These are phyloP conservation scores for Xylaria flabelliformis DNA, from an alignment of 495 filamentous ascomycete genomes.

Conservation along the genomic window DNA sequence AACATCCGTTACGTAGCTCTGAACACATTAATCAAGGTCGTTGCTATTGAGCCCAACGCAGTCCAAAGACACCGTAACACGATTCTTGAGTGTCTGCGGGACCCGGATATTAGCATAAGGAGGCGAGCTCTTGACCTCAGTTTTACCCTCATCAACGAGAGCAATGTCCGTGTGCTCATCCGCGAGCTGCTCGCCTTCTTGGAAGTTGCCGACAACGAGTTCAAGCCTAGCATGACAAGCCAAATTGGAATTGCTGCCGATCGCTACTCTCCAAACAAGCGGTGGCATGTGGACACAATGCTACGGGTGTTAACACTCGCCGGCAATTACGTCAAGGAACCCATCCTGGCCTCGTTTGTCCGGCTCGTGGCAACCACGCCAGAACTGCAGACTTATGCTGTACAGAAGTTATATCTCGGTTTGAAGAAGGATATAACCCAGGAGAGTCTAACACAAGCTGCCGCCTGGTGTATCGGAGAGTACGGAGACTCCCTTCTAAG, in stretches of 20 bases:
- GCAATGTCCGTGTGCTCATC: conserved; percentile 91
- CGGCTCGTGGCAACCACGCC: conserved; percentile 93
- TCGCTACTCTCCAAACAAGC: conserved; percentile 91
- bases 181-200: conserved; percentile 92
- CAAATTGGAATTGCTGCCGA: conserved; percentile 98
- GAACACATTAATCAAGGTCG: conserved; percentile 97
- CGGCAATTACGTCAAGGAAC: conserved; percentile 96
- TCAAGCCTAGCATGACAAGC: conserved; percentile 95
- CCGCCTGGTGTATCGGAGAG: conserved; percentile 98
- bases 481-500: conserved; percentile 87
- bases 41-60: conserved; percentile 96
- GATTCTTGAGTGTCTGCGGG: conserved; percentile 92
- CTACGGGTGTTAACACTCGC: conserved; percentile 92
- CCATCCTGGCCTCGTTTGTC: conserved; percentile 95
- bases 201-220: conserved; percentile 96
- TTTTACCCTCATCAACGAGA: conserved; percentile 97
- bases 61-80: conserved; percentile 97
- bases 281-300: conserved; percentile 99
- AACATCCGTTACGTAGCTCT: conserved; percentile 98
- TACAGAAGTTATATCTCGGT: conserved; percentile 88
- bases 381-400: conserved; percentile 94
- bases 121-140: conserved; percentile 93
- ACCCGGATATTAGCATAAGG: conserved; percentile 98
- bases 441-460: conserved; percentile 90
- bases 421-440: conserved; percentile 97